phyloP scores from a whole-genome alignment of 805 yeast species.

The Cyberlindnera xylosilytica region DNA sequence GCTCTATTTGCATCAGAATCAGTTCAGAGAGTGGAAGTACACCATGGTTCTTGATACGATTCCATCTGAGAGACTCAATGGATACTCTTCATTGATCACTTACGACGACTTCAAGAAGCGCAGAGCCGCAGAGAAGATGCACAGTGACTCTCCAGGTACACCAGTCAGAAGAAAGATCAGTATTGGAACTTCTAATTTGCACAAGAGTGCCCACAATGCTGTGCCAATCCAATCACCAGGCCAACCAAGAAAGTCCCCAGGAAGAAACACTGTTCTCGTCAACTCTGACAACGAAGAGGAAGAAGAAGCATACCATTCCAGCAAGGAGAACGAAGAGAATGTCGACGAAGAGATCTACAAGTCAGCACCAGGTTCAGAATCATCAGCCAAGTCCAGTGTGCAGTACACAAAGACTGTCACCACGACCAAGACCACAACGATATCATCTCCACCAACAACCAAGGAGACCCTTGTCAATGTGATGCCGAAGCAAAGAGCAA shows the following conservation, averaged over 20 bases:
- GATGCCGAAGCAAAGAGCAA: constrained; percentile 26
- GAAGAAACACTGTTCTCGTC: constrained; percentile 27
- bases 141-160: constrained; percentile 52
- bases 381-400: constrained; percentile 15
- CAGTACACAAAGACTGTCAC: constrained; percentile 28
- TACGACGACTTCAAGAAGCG: constrained; percentile 61
- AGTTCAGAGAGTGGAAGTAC: constrained; percentile 93
- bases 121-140: constrained; percentile 31
- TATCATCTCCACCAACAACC: constrained; percentile 29
- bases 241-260: constrained; percentile 77
- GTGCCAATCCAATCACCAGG: constrained; percentile 95
- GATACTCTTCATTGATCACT: constrained; percentile 57
- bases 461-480: constrained; percentile 19
- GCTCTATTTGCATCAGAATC: constrained; percentile 94
- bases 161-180: constrained; percentile 71
- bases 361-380: not conserved
- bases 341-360: constrained; percentile 5
- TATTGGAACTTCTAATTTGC: constrained; percentile 63
- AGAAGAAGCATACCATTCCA: constrained; percentile 25
- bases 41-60: constrained; percentile 77
- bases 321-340: constrained; percentile 17
- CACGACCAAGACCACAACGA: constrained; percentile 29
- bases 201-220: constrained; percentile 64
- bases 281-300: constrained; percentile 27
- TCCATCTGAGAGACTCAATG: constrained; percentile 66